Evolutionary conservation across 2,329 filamentous ascomycete genomes (phyloP), one percentile per base, ranked within the genome.

Genomic region (Ustulina deusta): DNA sequence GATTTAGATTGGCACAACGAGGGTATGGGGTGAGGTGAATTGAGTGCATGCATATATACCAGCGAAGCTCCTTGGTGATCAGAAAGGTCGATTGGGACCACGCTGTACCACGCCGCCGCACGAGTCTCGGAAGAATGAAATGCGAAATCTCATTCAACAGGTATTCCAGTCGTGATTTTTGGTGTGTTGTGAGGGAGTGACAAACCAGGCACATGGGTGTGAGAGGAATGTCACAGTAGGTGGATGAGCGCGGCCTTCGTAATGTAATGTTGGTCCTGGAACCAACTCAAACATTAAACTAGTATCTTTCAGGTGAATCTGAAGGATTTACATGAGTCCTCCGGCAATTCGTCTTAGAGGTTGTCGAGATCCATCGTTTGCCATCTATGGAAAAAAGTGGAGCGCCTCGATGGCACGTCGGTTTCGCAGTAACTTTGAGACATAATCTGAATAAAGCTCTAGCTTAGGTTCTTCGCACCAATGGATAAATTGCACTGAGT

Each of bases 341-440:
- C 49, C 6, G 20, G 25, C 25, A 3, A 40, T 46, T 34, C n/a
- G 36, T 40, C 29, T 40, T 22, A 20, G 36, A 36, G 9, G 11
- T 36, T 20, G 25, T 56, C 22, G 3, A 65, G 32, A 34, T 48
- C 34, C 40, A 56, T 48, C 15, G 5, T 40, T 56, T 42, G 29
- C 15, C 13, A 40, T 9, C 38, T 15, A 44, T 15, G n/a, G 25
- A 56, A 20, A 63, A 60, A 63, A 56, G 65, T 60, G 65, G 65
- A 17, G 60, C 44, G n/a, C 27, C 13, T 60, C 17, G 25, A 36
- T 17, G 20, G 7, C 58, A 56, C 22, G 38, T n/a, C 1, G 6
- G 27, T n/a, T n/a, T n/a, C n/a, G n/a, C n/a, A n/a, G n/a, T n/a
- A n/a, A n/a, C n/a, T n/a, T n/a, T n/a, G n/a, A n/a, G 11, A 38